These are phyloP conservation scores for Penicillium sclerotiorum DNA, from an alignment of 2,329 filamentous ascomycete species.

Conservation along the genomic window DNA sequence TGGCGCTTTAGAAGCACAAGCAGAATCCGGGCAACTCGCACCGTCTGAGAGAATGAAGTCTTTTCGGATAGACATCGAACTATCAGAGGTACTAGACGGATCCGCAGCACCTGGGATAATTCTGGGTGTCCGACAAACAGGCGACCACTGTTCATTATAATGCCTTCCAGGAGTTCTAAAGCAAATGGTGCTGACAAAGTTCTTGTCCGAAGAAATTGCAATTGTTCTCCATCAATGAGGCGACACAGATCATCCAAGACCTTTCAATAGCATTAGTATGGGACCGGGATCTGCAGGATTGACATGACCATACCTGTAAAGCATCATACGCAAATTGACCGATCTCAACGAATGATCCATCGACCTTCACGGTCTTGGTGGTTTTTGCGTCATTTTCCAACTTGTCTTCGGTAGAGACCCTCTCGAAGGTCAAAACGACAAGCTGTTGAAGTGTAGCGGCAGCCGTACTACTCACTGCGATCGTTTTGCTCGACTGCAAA, in stretches of 20 bases:
- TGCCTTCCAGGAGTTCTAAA: constrained; percentile 87
- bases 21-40: constrained; percentile 79
- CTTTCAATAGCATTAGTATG: constrained; percentile 39
- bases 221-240: constrained; percentile 79
- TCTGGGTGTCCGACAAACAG: constrained; percentile 79
- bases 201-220: constrained; percentile 79
- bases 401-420: constrained; percentile 77
- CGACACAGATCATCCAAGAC: constrained; percentile 90
- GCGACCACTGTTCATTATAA: constrained; percentile 80
- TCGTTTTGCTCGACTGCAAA: constrained; percentile 87
- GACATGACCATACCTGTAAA: constrained; percentile 60
- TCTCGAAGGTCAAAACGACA: constrained; percentile 89
- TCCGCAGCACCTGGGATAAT: constrained; percentile 75
- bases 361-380: constrained; percentile 68
- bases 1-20: constrained; percentile 80
- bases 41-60: constrained; percentile 76
- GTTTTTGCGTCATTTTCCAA: constrained; percentile 53
- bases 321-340: constrained; percentile 81
- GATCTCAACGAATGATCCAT: constrained; percentile 67
- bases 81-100: constrained; percentile 79
- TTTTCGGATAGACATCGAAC: constrained; percentile 76
- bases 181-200: constrained; percentile 80
- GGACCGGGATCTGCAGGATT: background rate
- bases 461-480: constrained; percentile 91
- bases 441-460: constrained; percentile 96